Base-by-base conservation (phyloP, 306 rosid species). In the Castanea sativa region DNA sequence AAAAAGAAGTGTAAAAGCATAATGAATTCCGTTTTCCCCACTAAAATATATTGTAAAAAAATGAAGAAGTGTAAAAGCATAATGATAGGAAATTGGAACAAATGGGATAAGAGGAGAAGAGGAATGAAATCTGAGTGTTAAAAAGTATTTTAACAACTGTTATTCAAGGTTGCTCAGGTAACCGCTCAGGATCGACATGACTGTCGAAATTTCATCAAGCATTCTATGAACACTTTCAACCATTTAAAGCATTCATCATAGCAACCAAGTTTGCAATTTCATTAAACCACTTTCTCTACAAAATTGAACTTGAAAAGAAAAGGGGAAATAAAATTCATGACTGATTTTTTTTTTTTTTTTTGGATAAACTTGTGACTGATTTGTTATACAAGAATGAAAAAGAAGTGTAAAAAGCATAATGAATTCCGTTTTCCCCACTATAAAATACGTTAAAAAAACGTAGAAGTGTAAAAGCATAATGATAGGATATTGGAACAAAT, bases 171-270 rank as follows among this genome's bases (percentile, higher is more conserved):
- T 87, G 90, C 88, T 88, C 87, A 81, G 85, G 79, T 85, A 87
- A 87, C 87, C 85, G 84, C 85, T 87, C 87, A 82, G 87, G 64
- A 81, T 80, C 78, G 38, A 85, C 89, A 80, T 75, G 45, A 6
- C 56, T 70, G 91, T 78, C 82, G 68, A 73, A 43, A 53, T 80
- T 70, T 69, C 86, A 83, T 78, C 15, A 74, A 83, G 87, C 80
- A 76, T 69, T 74, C 29, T 16, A 67, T 71, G 56, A 56, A 74
- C 53, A 75, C 85, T 80, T 74, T 88, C 81, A 88, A 83, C 55
- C 68, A 51, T 68, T 68, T 55, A 65, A 60, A 70, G 72, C 60
- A 75, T 88, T 88, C 89, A 85, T 85, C 88, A 85, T 79, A 55
- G 84, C 85, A 83, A 87, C 89, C 61, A 70, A 68, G 32, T 55